A percentile compares a stretch with the other conserved stretches of the same genome.
These are phyloP conservation scores for Musa acuminata DNA, from an alignment of 176 grass and related monocot species.

Conservation along the genomic window DNA sequence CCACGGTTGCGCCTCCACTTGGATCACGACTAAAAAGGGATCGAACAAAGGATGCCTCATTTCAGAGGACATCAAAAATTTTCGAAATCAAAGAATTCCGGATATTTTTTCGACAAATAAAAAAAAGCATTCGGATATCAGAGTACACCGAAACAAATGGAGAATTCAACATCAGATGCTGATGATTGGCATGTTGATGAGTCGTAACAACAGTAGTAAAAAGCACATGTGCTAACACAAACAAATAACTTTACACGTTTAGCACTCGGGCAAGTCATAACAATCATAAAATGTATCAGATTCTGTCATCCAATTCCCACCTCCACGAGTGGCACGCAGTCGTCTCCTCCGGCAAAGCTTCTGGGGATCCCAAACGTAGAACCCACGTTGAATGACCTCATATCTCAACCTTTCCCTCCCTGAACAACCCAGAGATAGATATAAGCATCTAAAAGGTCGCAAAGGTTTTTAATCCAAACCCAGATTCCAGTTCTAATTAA, in stretches of 20 bases:
- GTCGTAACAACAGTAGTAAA: not conserved
- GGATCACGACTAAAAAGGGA: no score
- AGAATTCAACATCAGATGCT: not conserved
- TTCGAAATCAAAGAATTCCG: no score
- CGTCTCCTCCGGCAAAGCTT: constrained; percentile 1
- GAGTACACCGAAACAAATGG: not conserved
- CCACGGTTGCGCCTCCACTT: no score
- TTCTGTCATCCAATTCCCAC: not conserved
- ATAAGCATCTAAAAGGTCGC: not conserved
- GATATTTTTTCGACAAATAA: no score
- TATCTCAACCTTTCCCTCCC: not conserved
- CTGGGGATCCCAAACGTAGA: not conserved
- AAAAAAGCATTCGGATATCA: not conserved
- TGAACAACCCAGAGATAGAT: not conserved
- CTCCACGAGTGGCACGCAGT: not conserved
- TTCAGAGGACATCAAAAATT: no score
- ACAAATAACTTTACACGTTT: constrained; percentile 12
- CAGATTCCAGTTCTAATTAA: not conserved
- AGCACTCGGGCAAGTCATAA: not conserved
- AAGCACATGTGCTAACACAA: not conserved
- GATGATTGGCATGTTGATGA: not conserved
- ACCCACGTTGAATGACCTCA: not conserved
- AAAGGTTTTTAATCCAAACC: no score
- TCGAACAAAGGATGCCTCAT: no score
- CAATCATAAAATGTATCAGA: not conserved